Conservation (phyloP, 2,329 filamentous ascomycete genomes). For the Cladosporium cucumerinum region DNA sequence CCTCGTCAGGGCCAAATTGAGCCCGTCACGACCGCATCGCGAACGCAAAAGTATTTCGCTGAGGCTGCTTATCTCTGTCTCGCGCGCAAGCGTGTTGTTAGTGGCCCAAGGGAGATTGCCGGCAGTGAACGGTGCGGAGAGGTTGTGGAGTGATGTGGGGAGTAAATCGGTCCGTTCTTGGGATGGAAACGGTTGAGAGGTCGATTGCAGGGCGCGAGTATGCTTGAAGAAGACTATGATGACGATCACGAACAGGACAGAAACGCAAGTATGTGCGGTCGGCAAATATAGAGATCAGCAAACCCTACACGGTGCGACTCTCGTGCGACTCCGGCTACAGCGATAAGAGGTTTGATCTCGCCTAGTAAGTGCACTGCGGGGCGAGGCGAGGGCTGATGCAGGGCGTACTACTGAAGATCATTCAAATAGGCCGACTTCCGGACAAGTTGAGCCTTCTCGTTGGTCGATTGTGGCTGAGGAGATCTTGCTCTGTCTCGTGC, state of each 20-base stretch:
- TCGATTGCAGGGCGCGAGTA: not conserved
- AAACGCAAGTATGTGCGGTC: not conserved
- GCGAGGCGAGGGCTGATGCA: not conserved
- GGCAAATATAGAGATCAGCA: not conserved
- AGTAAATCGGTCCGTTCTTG: constrained; percentile 13
- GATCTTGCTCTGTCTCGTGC: not conserved
- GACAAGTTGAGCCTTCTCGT: not conserved
- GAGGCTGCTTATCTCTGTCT: constrained; percentile 15
- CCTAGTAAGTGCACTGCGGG: not conserved
- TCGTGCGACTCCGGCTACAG: not conserved
- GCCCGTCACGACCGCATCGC: constrained; percentile 11
- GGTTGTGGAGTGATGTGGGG: constrained; percentile 13
- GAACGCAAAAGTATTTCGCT: constrained; percentile 9
- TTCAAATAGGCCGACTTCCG: not conserved
- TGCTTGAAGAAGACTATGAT: not conserved
- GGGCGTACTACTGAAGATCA: not conserved
- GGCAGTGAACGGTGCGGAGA: not conserved
- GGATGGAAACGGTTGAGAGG: not conserved
- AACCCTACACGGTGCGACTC: not conserved
- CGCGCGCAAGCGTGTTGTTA: not conserved
- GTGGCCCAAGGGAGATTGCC: constrained; percentile 15
- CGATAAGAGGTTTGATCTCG: not conserved
- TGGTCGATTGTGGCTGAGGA: not conserved
- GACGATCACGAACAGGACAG: not conserved
- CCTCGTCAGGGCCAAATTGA: not conserved